phyloP scores from a whole-genome alignment of 139 green algal species.

The Desmodesmus armatus region DNA sequence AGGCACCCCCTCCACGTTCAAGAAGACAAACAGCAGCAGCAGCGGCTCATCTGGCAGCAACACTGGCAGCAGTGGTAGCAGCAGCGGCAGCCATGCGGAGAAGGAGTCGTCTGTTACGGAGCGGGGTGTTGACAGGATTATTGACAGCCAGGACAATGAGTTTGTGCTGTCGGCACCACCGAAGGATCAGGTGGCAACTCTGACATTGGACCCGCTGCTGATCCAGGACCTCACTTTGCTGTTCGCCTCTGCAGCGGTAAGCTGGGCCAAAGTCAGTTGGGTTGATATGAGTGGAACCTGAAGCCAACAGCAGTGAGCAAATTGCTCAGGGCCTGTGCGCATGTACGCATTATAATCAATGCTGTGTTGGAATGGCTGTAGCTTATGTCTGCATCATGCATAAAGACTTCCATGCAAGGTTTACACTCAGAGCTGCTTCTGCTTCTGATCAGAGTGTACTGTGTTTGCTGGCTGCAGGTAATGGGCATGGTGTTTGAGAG shows the following conservation, averaged over 20 bases:
- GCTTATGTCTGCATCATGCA: too few species aligned
- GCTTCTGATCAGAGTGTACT: not conserved
- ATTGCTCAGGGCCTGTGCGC: too few species aligned
- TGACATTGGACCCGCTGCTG: slow-evolving; percentile 92
- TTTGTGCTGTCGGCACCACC: slow-evolving; percentile 98
- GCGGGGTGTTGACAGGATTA: slow-evolving; percentile 91
- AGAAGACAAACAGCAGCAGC: slow-evolving; percentile 7
- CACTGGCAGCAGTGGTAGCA: not conserved
- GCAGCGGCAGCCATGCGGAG: not conserved
- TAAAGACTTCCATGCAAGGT: too few species aligned
- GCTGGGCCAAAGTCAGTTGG: too few species aligned
- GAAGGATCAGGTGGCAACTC: slow-evolving; percentile 81
- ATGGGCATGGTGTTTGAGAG: slow-evolving; percentile 81
- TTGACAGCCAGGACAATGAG: slow-evolving; percentile 97
- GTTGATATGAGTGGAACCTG: too few species aligned
- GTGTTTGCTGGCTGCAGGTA: slow-evolving; percentile 46
- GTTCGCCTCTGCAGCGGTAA: slow-evolving; percentile 69
- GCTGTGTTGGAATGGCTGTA: too few species aligned
- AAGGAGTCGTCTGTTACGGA: slow-evolving; percentile 5
- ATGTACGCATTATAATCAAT: too few species aligned
- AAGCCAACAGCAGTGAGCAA: not conserved
- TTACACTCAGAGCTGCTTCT: too few species aligned
- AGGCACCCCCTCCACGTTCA: too few species aligned
- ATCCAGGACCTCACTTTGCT: slow-evolving; percentile 89
- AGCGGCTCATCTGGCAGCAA: not conserved